Evolutionary conservation across 2,329 filamentous ascomycete species (phyloP), one percentile per base, ranked within the genome.

Genomic region (Colletotrichum musae): DNA sequence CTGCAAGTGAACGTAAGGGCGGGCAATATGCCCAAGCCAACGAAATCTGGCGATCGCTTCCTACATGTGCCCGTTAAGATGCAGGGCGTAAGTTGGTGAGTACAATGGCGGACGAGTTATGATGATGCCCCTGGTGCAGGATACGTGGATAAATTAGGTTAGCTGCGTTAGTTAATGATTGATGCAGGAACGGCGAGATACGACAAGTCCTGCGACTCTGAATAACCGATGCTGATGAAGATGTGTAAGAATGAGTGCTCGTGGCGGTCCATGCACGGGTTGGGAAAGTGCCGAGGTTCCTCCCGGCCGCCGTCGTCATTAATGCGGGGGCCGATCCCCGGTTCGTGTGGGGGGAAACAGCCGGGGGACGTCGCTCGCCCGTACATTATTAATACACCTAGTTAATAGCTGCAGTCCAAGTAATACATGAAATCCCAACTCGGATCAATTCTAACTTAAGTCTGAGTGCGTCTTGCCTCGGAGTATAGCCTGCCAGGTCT

Each of bases 1-100:
- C 71, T 88, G 57, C 87, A 88, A 74, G 72, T 88, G 9, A 88
- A 88, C 67, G 84, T 88, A 28, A 78, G 87, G 2, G 87, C 77
- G 0, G 86, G 86, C 2, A 68, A 75, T 5, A 71, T 87, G 16
- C 86, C 86, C 0, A 73, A 62, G 26, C 70, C 73, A 6, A 79
- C 74, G 9, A 70, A 71, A 2, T 69, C 66, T 2, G 79, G 80
- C 0, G 72, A 77, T n/a, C 75, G 79, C 16, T 59, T 81, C 64
- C 67, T 84, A 10, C 80, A 80, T 62, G 16, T 83, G 26, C 82
- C 82, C 0, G 48, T 84, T 0, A 78, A 77, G 64, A 36, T 78
- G 3, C 41, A 41, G 24, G 62, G 58, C 15, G 58, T 47, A 91
- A 91, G 72, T 86, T 89, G 5, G 92, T 94, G 56, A 61, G 54